Percentiles rank a stretch among this genome's conserved stretches.
Conservation (phyloP, 208 protist species). For the Wallacemonas sp. region DNA sequence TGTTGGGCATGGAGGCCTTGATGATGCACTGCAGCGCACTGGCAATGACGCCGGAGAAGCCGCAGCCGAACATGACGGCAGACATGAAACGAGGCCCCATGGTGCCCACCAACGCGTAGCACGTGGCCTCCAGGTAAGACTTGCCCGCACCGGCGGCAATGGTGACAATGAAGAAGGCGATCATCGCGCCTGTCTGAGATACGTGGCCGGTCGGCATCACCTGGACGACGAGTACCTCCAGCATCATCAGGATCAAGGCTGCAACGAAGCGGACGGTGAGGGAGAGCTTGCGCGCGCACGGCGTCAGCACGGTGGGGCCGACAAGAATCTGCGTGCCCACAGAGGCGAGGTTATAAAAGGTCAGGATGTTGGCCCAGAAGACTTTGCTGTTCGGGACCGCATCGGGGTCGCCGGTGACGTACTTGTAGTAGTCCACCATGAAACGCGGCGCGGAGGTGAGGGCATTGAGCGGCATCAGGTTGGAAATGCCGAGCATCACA, state of each 20-base stretch:
- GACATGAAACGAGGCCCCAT: slow-evolving; percentile 87
- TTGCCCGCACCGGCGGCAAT: slow-evolving; percentile 67
- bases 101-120: slow-evolving; percentile 78
- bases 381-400: slow-evolving; percentile 41
- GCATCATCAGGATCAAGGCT: slow-evolving; percentile 60
- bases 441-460: slow-evolving; percentile 81
- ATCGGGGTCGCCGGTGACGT: slow-evolving; percentile 51
- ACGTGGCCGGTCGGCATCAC: slow-evolving; percentile 52
- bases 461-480: slow-evolving; percentile 89
- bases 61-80: slow-evolving; percentile 87
- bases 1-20: slow-evolving; percentile 66
- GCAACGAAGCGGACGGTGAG: slow-evolving; percentile 55
- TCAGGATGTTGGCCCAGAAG: slow-evolving; percentile 80
- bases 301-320: slow-evolving; percentile 70
- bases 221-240: slow-evolving; percentile 65
- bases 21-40: slow-evolving; percentile 84
- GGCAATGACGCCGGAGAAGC: slow-evolving; percentile 68
- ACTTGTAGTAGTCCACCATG: slow-evolving; percentile 87
- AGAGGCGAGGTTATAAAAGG: slow-evolving; percentile 79
- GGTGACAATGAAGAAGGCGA: slow-evolving; percentile 61
- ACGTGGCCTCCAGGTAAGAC: slow-evolving; percentile 81
- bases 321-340: slow-evolving; percentile 64
- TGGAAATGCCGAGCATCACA: slow-evolving; percentile 77
- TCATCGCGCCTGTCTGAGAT: slow-evolving; percentile 58
- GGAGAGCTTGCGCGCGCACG: slow-evolving; percentile 48